These are phyloP conservation scores for Aristolochia contorta DNA, from an alignment of 164 flowering plant genomes.

Conservation along the genomic window DNA sequence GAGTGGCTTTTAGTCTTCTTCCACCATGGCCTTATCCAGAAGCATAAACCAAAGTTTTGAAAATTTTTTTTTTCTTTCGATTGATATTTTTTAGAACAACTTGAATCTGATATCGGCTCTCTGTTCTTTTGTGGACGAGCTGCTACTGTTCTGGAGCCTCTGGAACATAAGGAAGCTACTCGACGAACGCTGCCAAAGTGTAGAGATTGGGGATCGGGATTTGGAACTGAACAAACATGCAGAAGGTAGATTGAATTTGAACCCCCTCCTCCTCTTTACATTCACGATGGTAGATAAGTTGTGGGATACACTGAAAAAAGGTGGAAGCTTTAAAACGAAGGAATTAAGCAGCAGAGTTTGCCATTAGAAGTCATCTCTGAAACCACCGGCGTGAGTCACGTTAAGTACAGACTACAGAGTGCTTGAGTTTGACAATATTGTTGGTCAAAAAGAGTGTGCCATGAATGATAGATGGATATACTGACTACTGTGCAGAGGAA, in stretches of 20 bases:
- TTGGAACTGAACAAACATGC: not conserved
- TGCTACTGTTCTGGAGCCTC: not conserved
- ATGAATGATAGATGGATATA: no score
- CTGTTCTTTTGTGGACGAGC: no score
- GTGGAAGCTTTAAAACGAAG: no score
- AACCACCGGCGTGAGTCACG: no score
- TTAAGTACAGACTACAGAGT: not conserved
- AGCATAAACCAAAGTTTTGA: not conserved
- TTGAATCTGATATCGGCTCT: not conserved
- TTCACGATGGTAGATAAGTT: no score
- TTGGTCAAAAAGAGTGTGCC: no score
- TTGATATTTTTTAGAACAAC: not conserved
- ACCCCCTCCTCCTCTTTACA: not conserved
- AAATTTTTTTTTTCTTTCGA: not conserved
- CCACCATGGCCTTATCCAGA: slow-evolving; percentile 10
- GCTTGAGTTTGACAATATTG: not conserved
- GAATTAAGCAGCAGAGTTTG: no score
- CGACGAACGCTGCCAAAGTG: not conserved
- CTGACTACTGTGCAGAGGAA: not conserved
- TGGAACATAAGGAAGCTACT: not conserved
- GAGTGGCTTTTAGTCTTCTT: slow-evolving; percentile 4
- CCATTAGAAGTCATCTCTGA: no score
- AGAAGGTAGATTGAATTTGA: not conserved
- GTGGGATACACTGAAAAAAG: no score
- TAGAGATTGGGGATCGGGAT: not conserved